phyloP scores from a whole-genome alignment of 805 yeast genomes.

The Kuraishia hungarica region DNA sequence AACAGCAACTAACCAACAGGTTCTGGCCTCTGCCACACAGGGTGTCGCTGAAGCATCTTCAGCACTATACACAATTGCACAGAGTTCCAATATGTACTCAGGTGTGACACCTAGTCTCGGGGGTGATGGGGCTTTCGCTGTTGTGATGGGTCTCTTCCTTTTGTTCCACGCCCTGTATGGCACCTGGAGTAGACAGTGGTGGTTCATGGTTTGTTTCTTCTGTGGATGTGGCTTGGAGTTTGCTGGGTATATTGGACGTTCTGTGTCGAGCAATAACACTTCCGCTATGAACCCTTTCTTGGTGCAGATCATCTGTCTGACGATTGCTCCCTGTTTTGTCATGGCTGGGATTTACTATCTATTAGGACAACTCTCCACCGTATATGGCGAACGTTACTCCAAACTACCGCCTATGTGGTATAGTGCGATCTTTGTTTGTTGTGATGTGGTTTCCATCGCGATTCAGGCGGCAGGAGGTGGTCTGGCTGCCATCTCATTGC shows the following conservation, averaged over 20 bases:
- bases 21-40: conserved; percentile 13
- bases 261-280: conserved; percentile 31
- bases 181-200: conserved; percentile 43
- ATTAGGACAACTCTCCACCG: conserved; percentile 56
- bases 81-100: conserved; percentile 17
- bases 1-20: conserved; percentile 23
- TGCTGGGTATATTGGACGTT: conserved; percentile 60
- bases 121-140: conserved; percentile 51
- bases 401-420: conserved; percentile 47
- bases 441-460: conserved; percentile 56
- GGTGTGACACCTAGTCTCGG: conserved; percentile 42
- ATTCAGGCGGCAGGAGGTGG: conserved; percentile 79
- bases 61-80: conserved; percentile 11
- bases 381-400: conserved; percentile 51
- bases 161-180: conserved; percentile 33
- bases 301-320: conserved; percentile 59
- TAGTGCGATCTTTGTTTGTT: conserved; percentile 53
- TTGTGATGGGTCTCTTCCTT: conserved; percentile 42
- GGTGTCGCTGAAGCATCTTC: conserved; percentile 14
- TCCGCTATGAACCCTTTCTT: conserved; percentile 33
- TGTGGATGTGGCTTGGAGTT: conserved; percentile 53
- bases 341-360: conserved; percentile 79
- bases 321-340: conserved; percentile 75
- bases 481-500: conserved; percentile 42
- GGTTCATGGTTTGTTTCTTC: conserved; percentile 54